phyloP scores from a whole-genome alignment of 495 filamentous ascomycete genomes.

The Penicillium pulvis region DNA sequence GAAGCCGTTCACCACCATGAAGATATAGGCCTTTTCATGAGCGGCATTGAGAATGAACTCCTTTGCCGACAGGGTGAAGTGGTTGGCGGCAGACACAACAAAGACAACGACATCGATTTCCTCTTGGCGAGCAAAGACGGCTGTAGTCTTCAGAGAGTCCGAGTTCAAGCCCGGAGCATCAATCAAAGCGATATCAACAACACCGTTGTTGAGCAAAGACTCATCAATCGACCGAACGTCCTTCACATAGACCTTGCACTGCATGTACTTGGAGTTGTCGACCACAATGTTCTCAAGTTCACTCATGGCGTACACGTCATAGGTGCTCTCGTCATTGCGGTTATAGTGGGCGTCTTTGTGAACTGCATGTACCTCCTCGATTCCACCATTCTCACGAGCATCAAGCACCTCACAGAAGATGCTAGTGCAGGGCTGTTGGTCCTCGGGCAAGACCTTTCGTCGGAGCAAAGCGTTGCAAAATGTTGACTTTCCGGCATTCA shows the following conservation, averaged over 20 bases:
- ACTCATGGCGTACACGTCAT: constrained; percentile 75
- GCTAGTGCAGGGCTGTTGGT: constrained; percentile 97
- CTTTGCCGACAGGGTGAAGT: constrained; percentile 93
- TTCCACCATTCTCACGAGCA: constrained; percentile 80
- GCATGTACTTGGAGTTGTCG: constrained; percentile 82
- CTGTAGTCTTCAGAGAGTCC: constrained; percentile 94
- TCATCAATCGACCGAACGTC: constrained; percentile 90
- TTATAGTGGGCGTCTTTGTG: constrained; percentile 78
- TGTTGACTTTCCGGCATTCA: constrained; percentile 97
- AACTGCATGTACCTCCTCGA: constrained; percentile 95
- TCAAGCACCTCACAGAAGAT: constrained; percentile 98
- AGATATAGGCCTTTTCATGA: constrained; percentile 96
- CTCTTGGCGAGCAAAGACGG: constrained; percentile 93
- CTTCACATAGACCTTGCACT: constrained; percentile 96
- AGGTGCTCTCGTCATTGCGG: constrained; percentile 89
- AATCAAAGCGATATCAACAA: constrained; percentile 96
- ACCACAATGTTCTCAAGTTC: constrained; percentile 87
- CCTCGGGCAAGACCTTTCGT: constrained; percentile 90
- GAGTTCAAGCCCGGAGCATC: constrained; percentile 95
- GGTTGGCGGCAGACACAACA: constrained; percentile 94
- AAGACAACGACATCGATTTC: constrained; percentile 99
- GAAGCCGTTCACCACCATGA: constrained; percentile 97
- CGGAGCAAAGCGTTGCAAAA: constrained; percentile 96
- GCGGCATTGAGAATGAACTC: constrained; percentile 97
- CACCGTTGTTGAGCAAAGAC: constrained; percentile 93